Percentiles rank a stretch among this genome's conserved stretches.
phyloP scores from a whole-genome alignment of 2,329 filamentous ascomycete genomes.

The Paecilomyces formosus region DNA sequence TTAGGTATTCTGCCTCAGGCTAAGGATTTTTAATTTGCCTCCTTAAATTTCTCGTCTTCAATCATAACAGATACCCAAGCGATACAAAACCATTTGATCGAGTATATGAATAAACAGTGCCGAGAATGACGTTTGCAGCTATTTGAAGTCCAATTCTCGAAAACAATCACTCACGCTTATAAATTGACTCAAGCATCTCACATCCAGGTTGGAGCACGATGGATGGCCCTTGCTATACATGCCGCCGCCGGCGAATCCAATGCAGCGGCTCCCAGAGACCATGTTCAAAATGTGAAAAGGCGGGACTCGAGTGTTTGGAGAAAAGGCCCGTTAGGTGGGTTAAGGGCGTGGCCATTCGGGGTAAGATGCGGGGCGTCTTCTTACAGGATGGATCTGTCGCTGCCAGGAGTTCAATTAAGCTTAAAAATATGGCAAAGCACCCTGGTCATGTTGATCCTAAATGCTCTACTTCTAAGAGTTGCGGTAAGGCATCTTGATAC shows the following conservation, averaged over 20 bases:
- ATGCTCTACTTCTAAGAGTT: background rate
- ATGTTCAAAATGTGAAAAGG: slow-evolving; percentile 26
- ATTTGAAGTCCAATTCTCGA: too few relatives aligned
- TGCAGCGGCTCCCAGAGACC: slow-evolving; percentile 22
- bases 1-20: too few relatives aligned
- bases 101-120: too few relatives aligned
- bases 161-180: background rate
- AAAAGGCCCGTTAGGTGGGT: slow-evolving; percentile 28
- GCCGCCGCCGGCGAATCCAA: slow-evolving; percentile 27
- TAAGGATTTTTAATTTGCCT: too few relatives aligned
- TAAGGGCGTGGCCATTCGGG: slow-evolving; percentile 27
- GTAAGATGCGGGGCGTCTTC: slow-evolving; percentile 11
- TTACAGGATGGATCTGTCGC: background rate
- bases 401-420: background rate
- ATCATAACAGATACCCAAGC: too few relatives aligned
- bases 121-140: too few relatives aligned
- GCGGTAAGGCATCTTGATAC: background rate
- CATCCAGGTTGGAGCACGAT: slow-evolving; percentile 1
- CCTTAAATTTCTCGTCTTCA: too few relatives aligned
- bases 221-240: slow-evolving; percentile 24
- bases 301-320: slow-evolving; percentile 24
- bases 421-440: background rate
- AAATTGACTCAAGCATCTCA: background rate
- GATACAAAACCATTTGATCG: too few relatives aligned
- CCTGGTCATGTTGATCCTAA: background rate